phyloP scores from a whole-genome alignment of 768 basidiomycete species.

The Termitomyces sp. region DNA sequence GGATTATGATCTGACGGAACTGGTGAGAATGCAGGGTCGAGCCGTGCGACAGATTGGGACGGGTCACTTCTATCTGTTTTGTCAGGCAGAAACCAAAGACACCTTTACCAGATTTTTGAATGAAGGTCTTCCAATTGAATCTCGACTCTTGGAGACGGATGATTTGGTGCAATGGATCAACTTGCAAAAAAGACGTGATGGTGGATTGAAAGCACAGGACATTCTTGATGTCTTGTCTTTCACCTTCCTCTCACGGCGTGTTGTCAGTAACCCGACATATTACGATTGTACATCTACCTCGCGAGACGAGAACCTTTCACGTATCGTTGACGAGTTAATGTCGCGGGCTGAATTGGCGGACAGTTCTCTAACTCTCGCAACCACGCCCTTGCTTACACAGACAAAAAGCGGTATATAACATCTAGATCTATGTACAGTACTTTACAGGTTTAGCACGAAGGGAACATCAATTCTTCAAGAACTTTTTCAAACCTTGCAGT shows the following conservation, averaged over 20 bases:
- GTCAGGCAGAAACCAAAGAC: slow-evolving; percentile 81
- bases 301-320: slow-evolving; percentile 56
- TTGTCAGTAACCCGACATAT: slow-evolving; percentile 78
- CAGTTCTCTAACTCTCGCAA: neutral
- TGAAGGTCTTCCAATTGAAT: slow-evolving; percentile 89
- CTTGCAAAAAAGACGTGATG: slow-evolving; percentile 29
- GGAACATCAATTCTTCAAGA: slow-evolving; percentile 25
- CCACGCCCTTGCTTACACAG: neutral
- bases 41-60: slow-evolving; percentile 60
- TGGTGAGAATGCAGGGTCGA: slow-evolving; percentile 89
- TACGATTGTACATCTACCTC: slow-evolving; percentile 54
- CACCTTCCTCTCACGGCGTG: slow-evolving; percentile 71
- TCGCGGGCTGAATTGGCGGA: slow-evolving; percentile 12
- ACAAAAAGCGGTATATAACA: neutral
- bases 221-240: slow-evolving; percentile 74
- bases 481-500: slow-evolving; percentile 71
- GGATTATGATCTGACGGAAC: slow-evolving; percentile 77
- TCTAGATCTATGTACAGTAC: slow-evolving; percentile 1
- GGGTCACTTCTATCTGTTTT: slow-evolving; percentile 81
- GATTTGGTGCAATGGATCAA: slow-evolving; percentile 45
- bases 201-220: slow-evolving; percentile 53
- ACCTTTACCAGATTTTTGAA: slow-evolving; percentile 80
- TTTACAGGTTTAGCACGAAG: slow-evolving; percentile 5
- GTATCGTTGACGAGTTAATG: slow-evolving; percentile 57
- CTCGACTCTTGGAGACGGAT: slow-evolving; percentile 52